Percentiles rank a stretch among this genome's conserved stretches.
These are phyloP conservation scores for Sporothrix humicola DNA, from an alignment of 2,329 filamentous ascomycete genomes.

Conservation along the genomic window DNA sequence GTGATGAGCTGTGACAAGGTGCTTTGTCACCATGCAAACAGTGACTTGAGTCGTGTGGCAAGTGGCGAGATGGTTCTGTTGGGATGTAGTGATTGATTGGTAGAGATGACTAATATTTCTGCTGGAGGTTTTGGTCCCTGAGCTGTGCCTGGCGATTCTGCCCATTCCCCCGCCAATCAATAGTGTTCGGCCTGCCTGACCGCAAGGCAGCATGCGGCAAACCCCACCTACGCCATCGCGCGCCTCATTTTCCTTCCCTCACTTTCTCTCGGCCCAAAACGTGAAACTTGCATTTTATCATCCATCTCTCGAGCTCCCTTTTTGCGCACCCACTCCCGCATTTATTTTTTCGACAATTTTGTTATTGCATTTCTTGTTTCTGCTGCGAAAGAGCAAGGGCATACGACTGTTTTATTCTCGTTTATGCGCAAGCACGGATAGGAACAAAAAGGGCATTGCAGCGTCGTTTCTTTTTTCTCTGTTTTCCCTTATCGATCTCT, in stretches of 20 bases:
- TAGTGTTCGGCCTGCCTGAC: not conserved
- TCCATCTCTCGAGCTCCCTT: not conserved
- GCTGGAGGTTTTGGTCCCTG: too few species aligned
- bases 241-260: not conserved
- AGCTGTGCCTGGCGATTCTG: not conserved
- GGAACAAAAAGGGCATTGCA: not conserved
- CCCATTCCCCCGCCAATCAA: not conserved
- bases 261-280: not conserved
- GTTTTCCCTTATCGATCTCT: not conserved
- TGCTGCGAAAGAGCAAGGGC: not conserved
- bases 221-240: constrained; percentile 30
- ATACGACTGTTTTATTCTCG: not conserved
- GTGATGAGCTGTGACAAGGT: not conserved
- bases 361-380: not conserved
- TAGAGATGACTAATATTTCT: constrained; percentile 15
- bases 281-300: not conserved
- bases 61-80: constrained; percentile 17
- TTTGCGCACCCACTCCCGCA: not conserved
- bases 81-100: not conserved
- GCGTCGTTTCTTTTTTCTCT: not conserved
- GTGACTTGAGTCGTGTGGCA: not conserved
- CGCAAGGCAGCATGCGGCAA: constrained; percentile 26
- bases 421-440: constrained; percentile 2
- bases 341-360: not conserved
- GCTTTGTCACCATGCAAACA: constrained; percentile 1